These are phyloP conservation scores for Zoysia pacifica DNA, from an alignment of 176 grass and related monocot species.

Conservation along the genomic window DNA sequence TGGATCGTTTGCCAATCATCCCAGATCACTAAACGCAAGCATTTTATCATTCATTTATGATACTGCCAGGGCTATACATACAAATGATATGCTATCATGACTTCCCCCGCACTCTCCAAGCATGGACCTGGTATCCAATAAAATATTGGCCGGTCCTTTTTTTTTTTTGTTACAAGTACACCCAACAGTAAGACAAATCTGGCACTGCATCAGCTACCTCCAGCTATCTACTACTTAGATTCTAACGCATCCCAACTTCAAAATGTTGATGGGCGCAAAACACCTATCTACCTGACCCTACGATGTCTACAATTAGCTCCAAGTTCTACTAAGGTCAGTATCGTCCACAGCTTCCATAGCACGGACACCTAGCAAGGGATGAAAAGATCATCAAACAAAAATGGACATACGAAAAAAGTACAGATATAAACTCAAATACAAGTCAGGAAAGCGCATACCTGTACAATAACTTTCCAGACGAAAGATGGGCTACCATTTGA, in stretches of 20 bases:
- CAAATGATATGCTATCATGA: constrained; percentile 8
- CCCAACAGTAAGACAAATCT: constrained; percentile 7
- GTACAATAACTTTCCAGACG: constrained; percentile 54
- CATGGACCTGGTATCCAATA: constrained; percentile 13
- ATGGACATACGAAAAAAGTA: neutral
- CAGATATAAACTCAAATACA: neutral
- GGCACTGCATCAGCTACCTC: neutral
- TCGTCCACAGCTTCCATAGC: constrained; percentile 41
- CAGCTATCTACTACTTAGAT: constrained; percentile 27
- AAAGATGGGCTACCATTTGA: constrained; percentile 16
- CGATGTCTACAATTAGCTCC: constrained; percentile 41
- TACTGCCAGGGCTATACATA: constrained; percentile 10
- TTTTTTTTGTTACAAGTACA: constrained; percentile 16
- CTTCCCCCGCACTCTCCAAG: constrained; percentile 4
- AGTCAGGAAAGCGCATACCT: constrained; percentile 25
- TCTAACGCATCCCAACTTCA: constrained; percentile 16
- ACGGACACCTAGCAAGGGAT: constrained; percentile 40
- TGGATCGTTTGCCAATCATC: neutral
- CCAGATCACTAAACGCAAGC: neutral
- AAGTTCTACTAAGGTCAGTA: constrained; percentile 41
- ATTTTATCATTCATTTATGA: constrained; percentile 18
- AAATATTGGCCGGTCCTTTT: constrained; percentile 22
- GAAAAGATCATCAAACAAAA: constrained; percentile 8
- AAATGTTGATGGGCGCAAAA: constrained; percentile 2
- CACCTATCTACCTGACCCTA: constrained; percentile 38